These are phyloP conservation scores for Dryadomyces sulphureus DNA, from an alignment of 2,329 filamentous ascomycete genomes.

Conservation along the genomic window DNA sequence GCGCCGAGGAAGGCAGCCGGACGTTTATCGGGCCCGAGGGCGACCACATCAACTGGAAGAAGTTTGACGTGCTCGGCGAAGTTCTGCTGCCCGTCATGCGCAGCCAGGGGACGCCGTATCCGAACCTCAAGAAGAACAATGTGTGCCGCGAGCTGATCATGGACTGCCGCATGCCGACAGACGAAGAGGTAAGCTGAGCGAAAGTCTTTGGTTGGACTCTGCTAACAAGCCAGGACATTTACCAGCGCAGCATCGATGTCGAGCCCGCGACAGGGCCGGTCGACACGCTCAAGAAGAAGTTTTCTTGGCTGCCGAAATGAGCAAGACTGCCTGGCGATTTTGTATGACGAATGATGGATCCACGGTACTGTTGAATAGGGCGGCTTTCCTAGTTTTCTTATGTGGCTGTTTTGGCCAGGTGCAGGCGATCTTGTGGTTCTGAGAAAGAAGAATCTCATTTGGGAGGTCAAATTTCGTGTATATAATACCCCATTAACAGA, in stretches of 20 bases:
- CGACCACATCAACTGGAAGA: constrained; percentile 88
- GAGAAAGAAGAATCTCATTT: too few relatives aligned
- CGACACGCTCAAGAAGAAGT: constrained; percentile 47
- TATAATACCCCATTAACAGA: too few relatives aligned
- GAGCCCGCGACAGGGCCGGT: constrained; percentile 33
- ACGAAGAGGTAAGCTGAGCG: constrained; percentile 61
- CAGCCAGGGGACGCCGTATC: constrained; percentile 76
- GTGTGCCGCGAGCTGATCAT: constrained; percentile 60
- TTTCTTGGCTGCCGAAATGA: constrained; percentile 47
- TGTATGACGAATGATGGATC: constrained; percentile 1
- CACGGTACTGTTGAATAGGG: background rate
- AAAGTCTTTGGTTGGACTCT: background rate
- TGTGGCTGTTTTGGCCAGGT: background rate
- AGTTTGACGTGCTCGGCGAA: constrained; percentile 92
- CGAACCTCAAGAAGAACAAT: constrained; percentile 54
- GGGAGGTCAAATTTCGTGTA: too few relatives aligned
- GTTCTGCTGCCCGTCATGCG: constrained; percentile 81
- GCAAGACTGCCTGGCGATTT: background rate
- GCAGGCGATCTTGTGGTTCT: too few relatives aligned
- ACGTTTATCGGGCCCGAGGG: constrained; percentile 66
- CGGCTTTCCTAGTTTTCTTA: background rate
- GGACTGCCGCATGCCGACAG: constrained; percentile 65
- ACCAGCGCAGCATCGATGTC: constrained; percentile 44
- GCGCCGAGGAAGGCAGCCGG: constrained; percentile 80
- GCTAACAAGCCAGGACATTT: constrained; percentile 38